phyloP scores from a whole-genome alignment of 2,329 filamentous ascomycete genomes.

The Sphaerulina musiva region DNA sequence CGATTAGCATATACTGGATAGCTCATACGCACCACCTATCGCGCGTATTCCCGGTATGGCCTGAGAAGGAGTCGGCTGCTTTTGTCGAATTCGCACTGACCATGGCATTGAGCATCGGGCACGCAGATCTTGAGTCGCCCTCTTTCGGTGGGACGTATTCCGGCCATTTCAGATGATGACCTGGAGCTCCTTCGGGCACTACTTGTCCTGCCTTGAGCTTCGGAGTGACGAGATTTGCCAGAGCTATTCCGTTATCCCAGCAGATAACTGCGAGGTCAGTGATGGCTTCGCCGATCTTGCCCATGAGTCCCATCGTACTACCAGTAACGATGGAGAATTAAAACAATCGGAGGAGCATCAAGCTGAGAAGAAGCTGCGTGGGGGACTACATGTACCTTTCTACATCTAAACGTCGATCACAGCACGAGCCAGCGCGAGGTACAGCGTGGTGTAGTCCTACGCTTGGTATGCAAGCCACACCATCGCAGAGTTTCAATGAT shows the following conservation, averaged over 20 bases:
- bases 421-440: slow-evolving; percentile 5
- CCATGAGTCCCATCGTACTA: slow-evolving; percentile 21
- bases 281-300: slow-evolving; percentile 25
- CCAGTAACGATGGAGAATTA: not conserved
- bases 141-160: slow-evolving; percentile 35
- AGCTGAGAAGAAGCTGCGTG: not conserved
- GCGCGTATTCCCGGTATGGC: too few relatives aligned
- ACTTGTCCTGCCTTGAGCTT: slow-evolving; percentile 35
- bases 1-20: too few relatives aligned
- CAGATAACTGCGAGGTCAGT: slow-evolving; percentile 35
- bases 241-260: slow-evolving; percentile 37
- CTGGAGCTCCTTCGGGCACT: slow-evolving; percentile 32
- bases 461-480: slow-evolving; percentile 8
- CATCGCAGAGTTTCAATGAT: not conserved
- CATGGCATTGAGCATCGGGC: slow-evolving; percentile 30
- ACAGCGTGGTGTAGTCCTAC: slow-evolving; percentile 4
- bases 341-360: not conserved
- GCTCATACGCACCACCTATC: too few relatives aligned
- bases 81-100: too few relatives aligned
- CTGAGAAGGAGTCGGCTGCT: too few relatives aligned
- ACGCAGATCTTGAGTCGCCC: slow-evolving; percentile 31
- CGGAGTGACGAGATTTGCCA: slow-evolving; percentile 36
- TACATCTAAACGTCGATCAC: slow-evolving; percentile 4
- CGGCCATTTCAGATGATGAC: slow-evolving; percentile 32
- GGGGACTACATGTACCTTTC: not conserved